Conservation (phyloP, 2,329 filamentous ascomycete genomes). For the Fusarium algeriense region DNA sequence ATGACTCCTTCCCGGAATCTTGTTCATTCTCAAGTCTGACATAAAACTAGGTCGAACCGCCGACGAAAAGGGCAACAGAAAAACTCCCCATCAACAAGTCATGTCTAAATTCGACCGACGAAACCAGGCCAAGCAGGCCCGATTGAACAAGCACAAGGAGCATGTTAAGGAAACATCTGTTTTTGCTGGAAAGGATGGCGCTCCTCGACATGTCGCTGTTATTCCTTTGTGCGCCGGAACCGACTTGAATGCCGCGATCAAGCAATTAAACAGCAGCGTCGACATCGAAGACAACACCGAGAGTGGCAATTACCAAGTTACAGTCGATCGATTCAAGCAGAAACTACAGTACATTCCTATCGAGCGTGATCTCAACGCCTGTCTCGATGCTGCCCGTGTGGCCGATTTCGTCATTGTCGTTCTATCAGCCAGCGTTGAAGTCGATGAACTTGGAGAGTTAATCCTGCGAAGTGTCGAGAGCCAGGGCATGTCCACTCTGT, state of each 20-base stretch:
- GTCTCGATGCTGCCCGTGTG: slow-evolving; percentile 85
- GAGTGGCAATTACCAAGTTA: slow-evolving; percentile 71
- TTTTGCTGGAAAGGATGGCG: slow-evolving; percentile 88
- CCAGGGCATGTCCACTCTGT: slow-evolving; percentile 93
- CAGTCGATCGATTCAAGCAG: slow-evolving; percentile 93
- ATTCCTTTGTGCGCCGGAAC: slow-evolving; percentile 84
- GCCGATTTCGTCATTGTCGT: slow-evolving; percentile 94
- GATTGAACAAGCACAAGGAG: slow-evolving; percentile 84
- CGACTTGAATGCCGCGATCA: slow-evolving; percentile 75
- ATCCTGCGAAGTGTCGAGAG: slow-evolving; percentile 89
- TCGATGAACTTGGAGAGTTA: slow-evolving; percentile 85
- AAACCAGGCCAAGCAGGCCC: slow-evolving; percentile 93
- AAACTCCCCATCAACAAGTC: slow-evolving; percentile 93
- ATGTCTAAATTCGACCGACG: slow-evolving; percentile 97
- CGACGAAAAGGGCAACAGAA: slow-evolving; percentile 79
- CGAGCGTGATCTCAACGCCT: slow-evolving; percentile 78
- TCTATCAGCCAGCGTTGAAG: slow-evolving; percentile 84
- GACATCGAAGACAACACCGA: slow-evolving; percentile 78
- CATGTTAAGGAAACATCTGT: slow-evolving; percentile 82
- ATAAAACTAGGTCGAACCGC: slow-evolving; percentile 76
- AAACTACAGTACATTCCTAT: slow-evolving; percentile 87
- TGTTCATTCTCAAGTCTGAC: background rate
- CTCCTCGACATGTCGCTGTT: slow-evolving; percentile 88
- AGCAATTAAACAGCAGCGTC: slow-evolving; percentile 79
- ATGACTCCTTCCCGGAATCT: slow-evolving; percentile 30